Evolutionary conservation across 768 basidiomycete genomes (phyloP), one percentile per base, ranked within the genome.

Genomic region (Pulveroboletus ravenelii): DNA sequence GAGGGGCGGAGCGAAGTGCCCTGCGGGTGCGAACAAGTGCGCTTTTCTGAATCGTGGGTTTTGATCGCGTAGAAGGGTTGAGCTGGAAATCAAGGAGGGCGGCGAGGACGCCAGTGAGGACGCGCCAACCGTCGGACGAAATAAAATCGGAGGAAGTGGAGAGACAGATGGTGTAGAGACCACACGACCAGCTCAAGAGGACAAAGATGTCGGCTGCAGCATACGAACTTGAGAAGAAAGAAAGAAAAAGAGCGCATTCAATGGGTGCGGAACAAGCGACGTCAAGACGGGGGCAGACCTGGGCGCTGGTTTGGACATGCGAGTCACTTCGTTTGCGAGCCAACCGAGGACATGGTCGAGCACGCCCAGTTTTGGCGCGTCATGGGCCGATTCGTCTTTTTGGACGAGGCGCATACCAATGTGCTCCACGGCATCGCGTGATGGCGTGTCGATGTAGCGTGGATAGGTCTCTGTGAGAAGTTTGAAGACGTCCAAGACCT

Each of bases 381-480:
- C 9, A 58, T 20, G 42, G 71, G 60, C 13, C 70, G 77, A 51
- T 51, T 84, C 80, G 57, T 91, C 87, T 34, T 78, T 79, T 23
- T 72, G 70, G 17, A 89, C 78, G 48, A 93, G 59, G 41, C 80
- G 79, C 63, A 80, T 76, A 0, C 79, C 82, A 29, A 91, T 76
- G 2, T 70, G 69, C 59, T 90, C 83, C 1, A 89, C 86, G 3
- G 87, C 87, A 48, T 80, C 76, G 53, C 84, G 75, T 1, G 91
- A 93, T 42, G 74, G 62, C 3, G 75, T 65, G 64, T 94, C 92
- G 39, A 80, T 71, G 73, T 93, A 93, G 58, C 85, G 81, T 14
- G 87, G 81, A 66, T 90, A 87, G 0, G 88, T 92, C 45, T 81
- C 70, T 2, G 84, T 86, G 43, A 93, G 69, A 5, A 93, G 71